phyloP scores from a whole-genome alignment of 2,329 filamentous ascomycete genomes.

The Pyricularia sp. region DNA sequence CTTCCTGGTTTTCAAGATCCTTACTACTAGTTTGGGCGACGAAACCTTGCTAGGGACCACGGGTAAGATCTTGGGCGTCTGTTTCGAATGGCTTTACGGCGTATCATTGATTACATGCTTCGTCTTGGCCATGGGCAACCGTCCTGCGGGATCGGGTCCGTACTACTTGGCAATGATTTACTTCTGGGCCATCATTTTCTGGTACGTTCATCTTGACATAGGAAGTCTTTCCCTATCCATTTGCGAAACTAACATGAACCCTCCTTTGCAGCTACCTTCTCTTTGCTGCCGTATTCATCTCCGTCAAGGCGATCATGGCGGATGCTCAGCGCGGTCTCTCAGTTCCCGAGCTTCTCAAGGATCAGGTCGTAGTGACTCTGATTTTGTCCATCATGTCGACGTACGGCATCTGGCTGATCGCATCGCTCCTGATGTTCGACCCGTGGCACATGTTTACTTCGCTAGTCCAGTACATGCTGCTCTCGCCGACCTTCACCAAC shows the following conservation, averaged over 20 bases:
- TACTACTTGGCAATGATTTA: conserved; percentile 97
- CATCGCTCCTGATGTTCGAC: conserved; percentile 90
- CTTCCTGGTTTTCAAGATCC: conserved; percentile 96
- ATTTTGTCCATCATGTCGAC: conserved; percentile 90
- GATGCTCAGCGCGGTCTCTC: conserved; percentile 63
- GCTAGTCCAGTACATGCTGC: conserved; percentile 85
- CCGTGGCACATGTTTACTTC: conserved; percentile 99
- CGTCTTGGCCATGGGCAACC: conserved; percentile 86
- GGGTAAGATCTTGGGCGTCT: conserved; percentile 72
- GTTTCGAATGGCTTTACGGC: conserved; percentile 96
- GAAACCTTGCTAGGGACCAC: conserved; percentile 60
- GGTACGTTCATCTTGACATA: conserved; percentile 40
- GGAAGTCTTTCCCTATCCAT: neutral
- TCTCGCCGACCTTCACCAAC: conserved; percentile 96
- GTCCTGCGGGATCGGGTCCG: conserved; percentile 85
- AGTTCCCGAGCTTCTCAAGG: conserved; percentile 67
- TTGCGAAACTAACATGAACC: conserved; percentile 13
- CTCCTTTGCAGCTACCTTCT: conserved; percentile 59
- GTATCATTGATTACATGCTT: conserved; percentile 90
- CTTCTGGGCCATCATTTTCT: conserved; percentile 95
- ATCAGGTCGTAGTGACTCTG: conserved; percentile 84
- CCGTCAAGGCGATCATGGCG: conserved; percentile 71
- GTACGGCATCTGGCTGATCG: conserved; percentile 85
- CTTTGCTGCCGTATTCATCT: conserved; percentile 92
- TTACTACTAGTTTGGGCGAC: conserved; percentile 76